Conservation (phyloP, 1,284 basidiomycete species). For the Coniferiporia weirii region DNA sequence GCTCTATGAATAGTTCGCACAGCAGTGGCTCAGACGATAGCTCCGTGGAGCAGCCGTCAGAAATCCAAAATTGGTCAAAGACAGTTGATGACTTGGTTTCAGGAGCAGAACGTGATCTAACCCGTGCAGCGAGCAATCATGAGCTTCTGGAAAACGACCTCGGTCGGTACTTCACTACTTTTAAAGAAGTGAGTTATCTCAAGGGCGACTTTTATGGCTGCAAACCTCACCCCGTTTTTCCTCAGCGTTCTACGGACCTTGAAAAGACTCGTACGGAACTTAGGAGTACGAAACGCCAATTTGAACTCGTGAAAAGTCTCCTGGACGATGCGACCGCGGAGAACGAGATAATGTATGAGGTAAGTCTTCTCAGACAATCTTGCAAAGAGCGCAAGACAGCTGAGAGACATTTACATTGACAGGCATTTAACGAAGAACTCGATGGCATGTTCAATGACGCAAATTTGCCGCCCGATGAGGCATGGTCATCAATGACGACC, state of each 20-base stretch:
- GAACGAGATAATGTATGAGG: conserved; percentile 88
- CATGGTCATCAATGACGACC: conserved; percentile 65
- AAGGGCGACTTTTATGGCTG: neutral
- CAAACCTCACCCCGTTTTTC: neutral
- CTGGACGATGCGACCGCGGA: conserved; percentile 74
- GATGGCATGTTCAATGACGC: conserved; percentile 83
- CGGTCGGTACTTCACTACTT: conserved; percentile 40
- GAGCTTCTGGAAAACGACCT: conserved; percentile 48
- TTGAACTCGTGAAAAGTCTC: conserved; percentile 70
- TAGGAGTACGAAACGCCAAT: conserved; percentile 63
- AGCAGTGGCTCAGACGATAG: conserved; percentile 1
- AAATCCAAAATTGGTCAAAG: conserved; percentile 24
- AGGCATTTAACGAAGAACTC: conserved; percentile 91
- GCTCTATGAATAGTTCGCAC: neutral
- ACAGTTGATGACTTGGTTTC: conserved; percentile 47
- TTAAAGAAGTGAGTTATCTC: conserved; percentile 48
- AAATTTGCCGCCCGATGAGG: conserved; percentile 72
- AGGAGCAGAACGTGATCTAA: conserved; percentile 54
- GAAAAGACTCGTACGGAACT: conserved; percentile 61
- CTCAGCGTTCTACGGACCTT: conserved; percentile 53
- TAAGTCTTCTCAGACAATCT: conserved; percentile 30
- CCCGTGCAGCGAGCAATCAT: conserved; percentile 45
- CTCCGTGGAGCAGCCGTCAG: conserved; percentile 19
- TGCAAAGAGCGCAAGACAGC: neutral
- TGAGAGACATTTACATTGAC: neutral